Base-by-base conservation (phyloP, 768 basidiomycete genomes). In the Cyathus striatus region DNA sequence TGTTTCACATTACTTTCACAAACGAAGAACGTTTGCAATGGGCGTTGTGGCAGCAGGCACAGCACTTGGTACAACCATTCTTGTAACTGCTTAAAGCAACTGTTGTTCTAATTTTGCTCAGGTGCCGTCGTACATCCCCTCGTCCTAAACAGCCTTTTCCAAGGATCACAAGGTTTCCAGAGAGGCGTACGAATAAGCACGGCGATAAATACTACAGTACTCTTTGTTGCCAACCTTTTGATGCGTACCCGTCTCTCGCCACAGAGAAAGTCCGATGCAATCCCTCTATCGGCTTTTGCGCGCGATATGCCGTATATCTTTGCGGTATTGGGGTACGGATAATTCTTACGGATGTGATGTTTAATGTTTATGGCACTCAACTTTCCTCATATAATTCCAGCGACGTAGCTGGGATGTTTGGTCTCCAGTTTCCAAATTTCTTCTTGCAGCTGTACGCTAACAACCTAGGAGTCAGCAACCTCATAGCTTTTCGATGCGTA, bases 101-200 rank as follows among this genome's bases (percentile, higher is more conserved):
- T 10, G 4, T 20, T 37, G 12, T 20, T 13, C 51, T 49, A 30
- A 40, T 48, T 50, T 63, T 59, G 18, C 47, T 66, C 30, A 23
- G 72, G 76, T 4, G 70, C 72, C 22, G 62, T 71, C 17, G 45
- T 75, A 4, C 70, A 72, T 40, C 71, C 70, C 2, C 66, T 73
- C 46, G 60, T 75, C 56, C 47, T 79, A 24, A 75, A 76, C 49
- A 65, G 72, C 38, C 43, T 50, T 24, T 47, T 53, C 32, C 40
- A 52, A 23, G 57, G 56, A 5, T 40, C 20, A 32, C 13, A 16
- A 52, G 65, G 38, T 60, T 74, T 23, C 69, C 70, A 45, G 3
- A 57, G 56, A 27, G 61, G 62, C 20, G 61, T 67, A 5, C 60
- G 66, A 5, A 57, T 56, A 27, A 66, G 58, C 25, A 62, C 64